Conservation (phyloP, 2,329 filamentous ascomycete species). For the Colletotrichum sp. region DNA sequence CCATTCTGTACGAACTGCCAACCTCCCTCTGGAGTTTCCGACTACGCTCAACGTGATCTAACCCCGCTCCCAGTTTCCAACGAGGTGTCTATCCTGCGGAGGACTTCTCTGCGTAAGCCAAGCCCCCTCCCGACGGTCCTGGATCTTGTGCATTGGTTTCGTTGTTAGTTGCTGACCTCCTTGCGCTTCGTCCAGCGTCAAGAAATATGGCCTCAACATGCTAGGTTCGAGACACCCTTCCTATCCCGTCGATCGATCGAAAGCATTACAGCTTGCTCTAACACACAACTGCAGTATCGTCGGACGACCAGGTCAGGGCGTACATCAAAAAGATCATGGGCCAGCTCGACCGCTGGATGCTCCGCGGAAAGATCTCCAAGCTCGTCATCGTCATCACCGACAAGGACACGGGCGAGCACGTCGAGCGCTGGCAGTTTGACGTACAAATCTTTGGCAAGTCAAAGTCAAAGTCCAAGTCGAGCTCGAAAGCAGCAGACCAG, state of each 20-base stretch:
- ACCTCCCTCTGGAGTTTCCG: rapidly evolving
- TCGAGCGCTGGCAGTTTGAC: conserved; percentile 98
- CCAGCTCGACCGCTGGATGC: conserved; percentile 97
- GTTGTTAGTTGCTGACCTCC: neutral
- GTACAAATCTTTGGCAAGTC: conserved; percentile 50
- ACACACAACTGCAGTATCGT: conserved; percentile 65
- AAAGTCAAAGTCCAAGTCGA: conserved; percentile 51
- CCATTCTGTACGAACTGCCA: conserved; percentile 73
- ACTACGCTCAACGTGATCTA: neutral
- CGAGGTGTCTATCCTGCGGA: conserved; percentile 87
- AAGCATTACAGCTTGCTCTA: neutral
- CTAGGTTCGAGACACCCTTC: conserved; percentile 60
- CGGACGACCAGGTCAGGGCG: conserved; percentile 97
- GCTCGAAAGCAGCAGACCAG: conserved; percentile 62
- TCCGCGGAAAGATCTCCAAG: conserved; percentile 94
- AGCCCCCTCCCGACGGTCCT: neutral
- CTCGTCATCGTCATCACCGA: conserved; percentile 95
- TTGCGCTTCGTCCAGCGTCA: conserved; percentile 59
- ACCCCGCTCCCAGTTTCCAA: conserved; percentile 70
- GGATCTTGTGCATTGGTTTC: neutral
- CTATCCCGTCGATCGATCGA: neutral
- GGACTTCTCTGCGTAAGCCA: conserved; percentile 87
- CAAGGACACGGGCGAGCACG: conserved; percentile 95
- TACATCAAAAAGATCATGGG: conserved; percentile 99
- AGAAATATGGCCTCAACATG: conserved; percentile 99